Percentiles rank a stretch among this genome's conserved stretches.
phyloP scores from a whole-genome alignment of 331 rosid species.

The Rosa hybrid region DNA sequence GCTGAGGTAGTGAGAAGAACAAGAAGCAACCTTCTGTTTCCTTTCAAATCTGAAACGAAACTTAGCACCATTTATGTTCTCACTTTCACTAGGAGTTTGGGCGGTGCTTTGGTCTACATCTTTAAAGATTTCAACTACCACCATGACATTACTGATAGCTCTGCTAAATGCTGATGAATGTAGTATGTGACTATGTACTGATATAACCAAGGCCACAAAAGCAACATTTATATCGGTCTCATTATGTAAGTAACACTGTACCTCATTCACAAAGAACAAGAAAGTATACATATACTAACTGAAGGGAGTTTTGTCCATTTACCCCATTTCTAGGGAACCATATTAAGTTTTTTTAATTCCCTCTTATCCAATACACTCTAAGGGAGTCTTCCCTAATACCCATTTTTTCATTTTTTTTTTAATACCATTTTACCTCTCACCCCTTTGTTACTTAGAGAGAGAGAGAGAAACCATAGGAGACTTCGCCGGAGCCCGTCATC shows the following conservation, averaged over 20 bases:
- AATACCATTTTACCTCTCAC: no score
- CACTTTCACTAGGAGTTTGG: neutral
- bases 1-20: neutral
- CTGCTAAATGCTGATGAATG: conserved; percentile 8
- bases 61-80: neutral
- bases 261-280: neutral
- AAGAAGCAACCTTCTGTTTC: neutral
- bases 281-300: no score
- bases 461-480: no score
- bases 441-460: no score
- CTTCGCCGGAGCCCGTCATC: no score
- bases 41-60: neutral
- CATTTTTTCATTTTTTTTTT: no score
- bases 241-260: neutral
- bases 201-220: neutral
- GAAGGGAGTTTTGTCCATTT: no score
- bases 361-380: no score
- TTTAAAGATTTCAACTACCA: conserved; percentile 31
- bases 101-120: conserved; percentile 3
- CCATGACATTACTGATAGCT: neutral
- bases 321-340: no score
- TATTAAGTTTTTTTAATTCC: no score
- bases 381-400: no score
- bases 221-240: neutral
- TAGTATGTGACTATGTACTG: neutral